Evolutionary conservation across 495 filamentous ascomycete species (phyloP), one percentile per base, ranked within the genome.

Genomic region (Parachaetomium inaequale): DNA sequence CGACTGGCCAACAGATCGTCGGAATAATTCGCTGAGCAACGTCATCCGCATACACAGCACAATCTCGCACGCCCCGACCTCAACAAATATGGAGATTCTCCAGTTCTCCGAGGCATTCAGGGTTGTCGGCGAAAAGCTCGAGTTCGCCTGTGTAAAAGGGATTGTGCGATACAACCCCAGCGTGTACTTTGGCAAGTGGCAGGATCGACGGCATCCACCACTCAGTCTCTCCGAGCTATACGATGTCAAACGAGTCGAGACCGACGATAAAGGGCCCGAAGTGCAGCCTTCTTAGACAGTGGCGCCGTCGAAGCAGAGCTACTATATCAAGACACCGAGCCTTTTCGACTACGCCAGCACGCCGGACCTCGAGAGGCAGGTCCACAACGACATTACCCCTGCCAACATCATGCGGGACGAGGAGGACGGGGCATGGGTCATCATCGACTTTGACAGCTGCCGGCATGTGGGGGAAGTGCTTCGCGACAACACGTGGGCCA

Each of bases 401-500:
- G 28, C 50, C 19, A 53, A 53, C 31, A 53, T 53, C 10, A 53
- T 53, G 50, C 50, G 23, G 12, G 50, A 52, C n/a, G n/a, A 4
- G 15, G 50, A 53, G 50, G 50, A 53, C 7, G 50, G 50, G 17
- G 11, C 50, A 53, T 34, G 50, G 50, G 31, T 21, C 29, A 53
- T 53, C 31, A 53, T 53, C 31, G 50, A 53, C 50, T 53, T 53
- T 36, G 50, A 53, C 31, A 53, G 29, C n/a, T 53, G 50, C 29
- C 50, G 50, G 50, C 50, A 53, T 8, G 31, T 53, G 17, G 50
- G 50, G 50, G 50, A 53, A 23, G 17, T 36, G 29, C 50, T 53
- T 53, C 31, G 31, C 23, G 50, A 53, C 31, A 53, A 53, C 31
- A 53, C 50, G 50, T 29, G 31, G 29, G 17, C 29, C 29, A 53